phyloP scores from a whole-genome alignment of 2,329 filamentous ascomycete species.

The Beauveria pseudobassiana region DNA sequence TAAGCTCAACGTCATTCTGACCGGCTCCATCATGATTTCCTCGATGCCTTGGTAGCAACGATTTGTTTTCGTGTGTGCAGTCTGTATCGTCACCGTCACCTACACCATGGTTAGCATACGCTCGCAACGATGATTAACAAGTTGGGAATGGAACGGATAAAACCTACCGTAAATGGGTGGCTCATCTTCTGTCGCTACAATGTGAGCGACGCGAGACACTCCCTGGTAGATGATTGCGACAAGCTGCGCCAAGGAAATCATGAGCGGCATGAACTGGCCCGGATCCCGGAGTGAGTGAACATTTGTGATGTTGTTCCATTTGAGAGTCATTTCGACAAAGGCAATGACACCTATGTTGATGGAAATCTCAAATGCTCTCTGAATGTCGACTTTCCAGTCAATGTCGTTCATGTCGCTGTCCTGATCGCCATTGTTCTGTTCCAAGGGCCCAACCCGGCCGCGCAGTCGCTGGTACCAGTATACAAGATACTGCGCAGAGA shows the following conservation, averaged over 20 bases:
- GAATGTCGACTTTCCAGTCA: background rate
- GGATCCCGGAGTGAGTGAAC: conserved; percentile 16
- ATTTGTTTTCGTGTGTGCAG: background rate
- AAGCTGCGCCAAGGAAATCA: conserved; percentile 18
- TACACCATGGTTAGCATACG: background rate
- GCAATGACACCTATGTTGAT: conserved; percentile 19
- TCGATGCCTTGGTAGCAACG: background rate
- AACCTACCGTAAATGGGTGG: conserved; percentile 4
- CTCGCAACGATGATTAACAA: too few species aligned
- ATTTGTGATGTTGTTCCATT: conserved; percentile 18
- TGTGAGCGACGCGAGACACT: conserved; percentile 6
- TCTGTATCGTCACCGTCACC: background rate
- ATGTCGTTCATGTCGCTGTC: background rate
- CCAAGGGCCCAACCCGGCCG: background rate
- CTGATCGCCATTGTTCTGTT: background rate
- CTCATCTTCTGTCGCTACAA: background rate
- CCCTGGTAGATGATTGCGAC: conserved; percentile 16
- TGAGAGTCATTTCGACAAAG: conserved; percentile 19
- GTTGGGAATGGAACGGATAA: background rate
- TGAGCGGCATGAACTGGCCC: conserved; percentile 22
- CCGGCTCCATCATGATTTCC: background rate
- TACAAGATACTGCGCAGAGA: background rate
- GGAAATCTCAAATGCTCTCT: conserved; percentile 13
- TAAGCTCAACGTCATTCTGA: background rate
- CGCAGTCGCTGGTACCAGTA: background rate